Evolutionary conservation across 2,329 filamentous ascomycete species (phyloP), one percentile per base, ranked within the genome.

Genomic region (Trichoderma hamatum): DNA sequence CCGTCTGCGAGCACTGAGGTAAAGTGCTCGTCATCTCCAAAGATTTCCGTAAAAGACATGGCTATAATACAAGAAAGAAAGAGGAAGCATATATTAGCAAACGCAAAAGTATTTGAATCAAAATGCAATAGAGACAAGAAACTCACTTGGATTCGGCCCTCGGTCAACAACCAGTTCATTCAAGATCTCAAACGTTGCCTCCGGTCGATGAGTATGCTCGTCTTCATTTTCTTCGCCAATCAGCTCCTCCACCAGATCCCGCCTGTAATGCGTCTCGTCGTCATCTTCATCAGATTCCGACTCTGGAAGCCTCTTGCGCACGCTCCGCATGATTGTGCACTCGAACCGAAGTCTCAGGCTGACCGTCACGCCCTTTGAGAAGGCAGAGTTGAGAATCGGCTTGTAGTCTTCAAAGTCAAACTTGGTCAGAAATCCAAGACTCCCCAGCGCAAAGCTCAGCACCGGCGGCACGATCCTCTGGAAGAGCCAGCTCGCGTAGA

Each of bases 161-260:
- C 96, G 87, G 76, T 99, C 96, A 34, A 98, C 89, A 10, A 99
- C 95, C n/a, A 98, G 89, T 78, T 99, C 96, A 75, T 99, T 99
- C 71, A 99, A 82, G 69, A 98, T 97, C 79, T 97, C 93, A 78
- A 90, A 93, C 1, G 92, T 94, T 49, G 89, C 89, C 74, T 96
- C 93, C 0, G 94, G 94, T 52, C 84, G 86, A 81, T 98, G 96
- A 0, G 95, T 98, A 73, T 90, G 88, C 73, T 92, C 89, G 74
- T 96, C 92, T 56, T 94, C 93, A 59, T 88, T 88, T 81, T 95
- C 93, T 76, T 95, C 92, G 5, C 93, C 94, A 61, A 97, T 90
- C 59, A 98, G 81, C 77, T 98, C 94, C 77, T 97, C 94, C 1
- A 97, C 91, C 9, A 98, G 81, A 79, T 97, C 92, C 71, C 90